Percentiles rank a stretch among this genome's conserved stretches.
These are phyloP conservation scores for Paramyrothecium sp. DNA, from an alignment of 2,329 filamentous ascomycete species.

Conservation along the genomic window DNA sequence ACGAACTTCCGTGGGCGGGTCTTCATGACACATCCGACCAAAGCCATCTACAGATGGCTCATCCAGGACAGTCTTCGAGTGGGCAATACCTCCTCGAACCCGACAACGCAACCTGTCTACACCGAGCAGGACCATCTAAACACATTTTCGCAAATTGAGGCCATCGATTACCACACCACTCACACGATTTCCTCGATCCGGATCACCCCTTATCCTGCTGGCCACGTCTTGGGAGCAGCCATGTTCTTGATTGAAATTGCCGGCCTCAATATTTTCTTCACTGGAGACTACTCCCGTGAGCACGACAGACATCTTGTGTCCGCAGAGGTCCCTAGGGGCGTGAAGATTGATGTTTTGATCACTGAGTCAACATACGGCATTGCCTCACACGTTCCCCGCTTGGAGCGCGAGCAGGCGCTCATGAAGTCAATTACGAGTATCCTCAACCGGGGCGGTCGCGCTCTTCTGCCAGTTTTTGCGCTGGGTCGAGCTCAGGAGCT, in stretches of 20 bases:
- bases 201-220: slow-evolving; percentile 94
- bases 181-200: slow-evolving; percentile 95
- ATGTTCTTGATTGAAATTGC: slow-evolving; percentile 99
- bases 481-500: slow-evolving; percentile 92
- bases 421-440: slow-evolving; percentile 95
- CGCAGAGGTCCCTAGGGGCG: slow-evolving; percentile 80
- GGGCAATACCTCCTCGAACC: slow-evolving; percentile 65
- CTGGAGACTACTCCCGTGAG: slow-evolving; percentile 94
- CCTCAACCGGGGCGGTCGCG: slow-evolving; percentile 86
- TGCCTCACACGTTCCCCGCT: slow-evolving; percentile 84
- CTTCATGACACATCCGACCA: slow-evolving; percentile 99
- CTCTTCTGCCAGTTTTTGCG: slow-evolving; percentile 93
- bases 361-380: slow-evolving; percentile 98
- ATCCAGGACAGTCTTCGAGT: slow-evolving; percentile 97
- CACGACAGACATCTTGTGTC: slow-evolving; percentile 95
- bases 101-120: slow-evolving; percentile 75
- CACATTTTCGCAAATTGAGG: slow-evolving; percentile 91
- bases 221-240: slow-evolving; percentile 94
- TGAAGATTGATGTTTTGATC: slow-evolving; percentile 95
- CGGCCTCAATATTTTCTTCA: slow-evolving; percentile 94
- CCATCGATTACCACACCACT: slow-evolving; percentile 97
- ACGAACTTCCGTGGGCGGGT: slow-evolving; percentile 96
- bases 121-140: slow-evolving; percentile 94
- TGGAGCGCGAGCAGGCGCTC: slow-evolving; percentile 87
- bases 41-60: slow-evolving; percentile 99